phyloP scores from a whole-genome alignment of 2,329 filamentous ascomycete species.

The Nakataea oryzae region DNA sequence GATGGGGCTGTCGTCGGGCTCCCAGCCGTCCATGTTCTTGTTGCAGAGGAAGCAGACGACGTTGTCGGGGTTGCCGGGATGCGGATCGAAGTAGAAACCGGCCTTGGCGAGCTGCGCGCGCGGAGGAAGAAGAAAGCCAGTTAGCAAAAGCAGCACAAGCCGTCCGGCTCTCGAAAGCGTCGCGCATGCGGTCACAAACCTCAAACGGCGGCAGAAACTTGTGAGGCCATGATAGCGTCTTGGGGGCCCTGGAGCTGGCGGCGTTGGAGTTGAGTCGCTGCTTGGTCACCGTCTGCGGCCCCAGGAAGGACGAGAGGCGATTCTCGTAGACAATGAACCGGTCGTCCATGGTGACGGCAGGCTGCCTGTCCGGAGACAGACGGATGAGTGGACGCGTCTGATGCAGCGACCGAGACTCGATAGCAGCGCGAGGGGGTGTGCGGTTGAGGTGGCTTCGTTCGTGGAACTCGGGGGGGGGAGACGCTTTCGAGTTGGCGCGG shows the following conservation, averaged over 20 bases:
- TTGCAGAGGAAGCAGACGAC: conserved; percentile 81
- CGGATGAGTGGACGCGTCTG: background rate
- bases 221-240: conserved; percentile 69
- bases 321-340: conserved; percentile 57
- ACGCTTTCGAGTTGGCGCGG: background rate
- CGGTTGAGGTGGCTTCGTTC: background rate
- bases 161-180: conserved; percentile 18
- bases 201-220: conserved; percentile 52
- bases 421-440: background rate
- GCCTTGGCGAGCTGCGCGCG: conserved; percentile 66
- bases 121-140: background rate
- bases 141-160: conserved; percentile 8
- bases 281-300: conserved; percentile 50
- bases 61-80: conserved; percentile 69
- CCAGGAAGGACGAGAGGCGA: conserved; percentile 72
- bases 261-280: conserved; percentile 56
- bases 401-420: background rate
- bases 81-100: conserved; percentile 83
- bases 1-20: conserved; percentile 72
- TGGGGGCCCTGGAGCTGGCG: conserved; percentile 42
- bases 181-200: conserved; percentile 31
- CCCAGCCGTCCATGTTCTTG: conserved; percentile 84
- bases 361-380: conserved; percentile 7
- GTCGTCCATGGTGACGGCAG: conserved; percentile 26
- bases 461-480: no score